Evolutionary conservation across 768 basidiomycete species (phyloP), one percentile per base, ranked within the genome.

Genomic region (Lentinula aciculospora): DNA sequence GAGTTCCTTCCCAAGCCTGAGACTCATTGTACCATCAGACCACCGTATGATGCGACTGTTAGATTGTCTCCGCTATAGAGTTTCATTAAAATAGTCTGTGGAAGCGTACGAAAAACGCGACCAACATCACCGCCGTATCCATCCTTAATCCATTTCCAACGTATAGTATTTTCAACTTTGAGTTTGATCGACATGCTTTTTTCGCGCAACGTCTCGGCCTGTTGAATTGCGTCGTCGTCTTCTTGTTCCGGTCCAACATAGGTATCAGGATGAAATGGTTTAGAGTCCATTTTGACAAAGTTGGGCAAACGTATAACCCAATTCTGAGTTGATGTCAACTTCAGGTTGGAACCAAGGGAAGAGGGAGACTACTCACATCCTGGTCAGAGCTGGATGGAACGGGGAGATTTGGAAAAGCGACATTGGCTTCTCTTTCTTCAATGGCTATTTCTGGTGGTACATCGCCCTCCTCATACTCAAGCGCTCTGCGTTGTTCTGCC

Each of bases 221-320:
- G 75, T 29, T 79, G 76, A 15, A 74, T 65, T 49, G 86, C 82
- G 40, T 83, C 85, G 21, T 86, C 85, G 31, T 84, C 81, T 39
- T 91, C 89, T 31, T 89, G 86, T 64, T 93, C 92, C 17, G 91
- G 85, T 19, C 88, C 89, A 46, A 86, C 77, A 71, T 94, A 94
- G 0, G 86, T 88, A 57, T 93, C 87, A 12, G 87, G 84, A 67
- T 95, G 92, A 66, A 92, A 99, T 0, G 96, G 92, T 61, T 89
- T 88, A 1, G 92, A 81, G 65, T 95, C 92, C 53, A 97, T 80
- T 66, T 88, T 86, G 57, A 99, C 86, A 67, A 92, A 97, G 67
- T 91, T 92, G n/a, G 96, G 97, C 69, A 97, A 84, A 40, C 92
- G 85, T 56, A 96, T 83, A 53, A 94, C 88, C 94, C 94, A 98